These are phyloP conservation scores for Alloascoidea hylecoeti DNA, from an alignment of 805 yeast genomes.

Conservation along the genomic window DNA sequence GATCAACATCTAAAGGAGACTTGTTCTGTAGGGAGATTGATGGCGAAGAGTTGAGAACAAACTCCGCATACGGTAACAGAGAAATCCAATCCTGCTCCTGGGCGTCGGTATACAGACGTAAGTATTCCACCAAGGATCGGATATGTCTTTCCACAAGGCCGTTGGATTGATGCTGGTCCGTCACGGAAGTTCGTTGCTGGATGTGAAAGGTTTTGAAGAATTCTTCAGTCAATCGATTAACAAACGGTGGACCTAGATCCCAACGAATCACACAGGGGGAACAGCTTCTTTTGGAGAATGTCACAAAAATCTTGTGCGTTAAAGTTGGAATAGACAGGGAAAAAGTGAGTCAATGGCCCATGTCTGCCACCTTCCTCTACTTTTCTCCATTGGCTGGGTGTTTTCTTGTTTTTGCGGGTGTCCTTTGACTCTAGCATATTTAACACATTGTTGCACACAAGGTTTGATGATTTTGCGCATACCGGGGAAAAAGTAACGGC, in stretches of 20 bases:
- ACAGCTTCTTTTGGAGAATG: not conserved
- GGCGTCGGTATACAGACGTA: not conserved
- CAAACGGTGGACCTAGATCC: not conserved
- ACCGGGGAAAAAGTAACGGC: not conserved
- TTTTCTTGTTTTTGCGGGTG: not conserved
- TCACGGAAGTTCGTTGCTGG: not conserved
- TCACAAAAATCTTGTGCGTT: not conserved
- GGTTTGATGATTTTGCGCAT: not conserved
- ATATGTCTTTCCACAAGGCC: not conserved
- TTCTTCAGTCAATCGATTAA: not conserved
- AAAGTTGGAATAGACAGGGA: not conserved
- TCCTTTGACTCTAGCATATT: not conserved
- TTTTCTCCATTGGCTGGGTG: not conserved
- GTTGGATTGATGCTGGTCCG: not conserved
- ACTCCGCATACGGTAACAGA: not conserved
- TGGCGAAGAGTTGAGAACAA: constrained; percentile 1
- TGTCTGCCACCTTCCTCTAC: not conserved
- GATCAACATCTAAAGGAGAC: not conserved
- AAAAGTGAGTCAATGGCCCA: constrained; percentile 1
- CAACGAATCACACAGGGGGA: not conserved
- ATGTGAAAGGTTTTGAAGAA: not conserved
- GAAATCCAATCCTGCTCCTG: constrained; percentile 1
- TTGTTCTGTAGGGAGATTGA: not conserved
- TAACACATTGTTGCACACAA: not conserved
- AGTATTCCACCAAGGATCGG: not conserved